Base-by-base conservation (phyloP, 2,329 filamentous ascomycete species). In the Penicillium brasilianum region DNA sequence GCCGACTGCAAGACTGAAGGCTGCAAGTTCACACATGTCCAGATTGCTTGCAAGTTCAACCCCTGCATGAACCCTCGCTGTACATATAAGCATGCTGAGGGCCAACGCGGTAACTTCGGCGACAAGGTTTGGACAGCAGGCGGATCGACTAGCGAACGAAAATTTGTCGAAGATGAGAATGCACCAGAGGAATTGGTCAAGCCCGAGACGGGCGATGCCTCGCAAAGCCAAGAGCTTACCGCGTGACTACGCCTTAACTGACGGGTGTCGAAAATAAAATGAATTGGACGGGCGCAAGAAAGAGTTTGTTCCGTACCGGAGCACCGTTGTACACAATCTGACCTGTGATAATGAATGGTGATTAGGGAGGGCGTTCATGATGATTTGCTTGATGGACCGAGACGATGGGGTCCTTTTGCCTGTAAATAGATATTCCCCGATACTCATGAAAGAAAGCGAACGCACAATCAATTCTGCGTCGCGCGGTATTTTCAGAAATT, bases 11-110 rank as follows among this genome's bases (percentile, higher is more conserved):
- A 88, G 37, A 87, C 87, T 4, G 81, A 88, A 13, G 88, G 88
- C 62, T 99, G 95, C 86, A 93, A 92, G 69, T 99, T 96, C 74
- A 93, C 91, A 13, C 95, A 99, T 79, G 81, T 90, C 68, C 88
- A 89, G 76, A 91, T 89, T 51, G 86, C 90, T 76, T 99, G 95
- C 88, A 93, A 88, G 75, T 98, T 90, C 80, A 93, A 88, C 69
- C 95, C 94, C 0, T 99, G 95, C 79, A 86, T 92, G 65, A 97
- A 97, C 80, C 86, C 90, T n/a, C 85, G 82, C 69, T 99, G 95
- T 76, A 84, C 88, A 4, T 98, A 92, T 81, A 93, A 93, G 77
- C 95, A 99, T 77, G 90, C 88, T 43, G 92, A 96, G 57, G 95
- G 94, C 13, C 95, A 99, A 81, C 88, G 91, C 69, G 92, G 91